Base-by-base conservation (phyloP, 2,329 filamentous ascomycete species). In the Bertia moriformis region DNA sequence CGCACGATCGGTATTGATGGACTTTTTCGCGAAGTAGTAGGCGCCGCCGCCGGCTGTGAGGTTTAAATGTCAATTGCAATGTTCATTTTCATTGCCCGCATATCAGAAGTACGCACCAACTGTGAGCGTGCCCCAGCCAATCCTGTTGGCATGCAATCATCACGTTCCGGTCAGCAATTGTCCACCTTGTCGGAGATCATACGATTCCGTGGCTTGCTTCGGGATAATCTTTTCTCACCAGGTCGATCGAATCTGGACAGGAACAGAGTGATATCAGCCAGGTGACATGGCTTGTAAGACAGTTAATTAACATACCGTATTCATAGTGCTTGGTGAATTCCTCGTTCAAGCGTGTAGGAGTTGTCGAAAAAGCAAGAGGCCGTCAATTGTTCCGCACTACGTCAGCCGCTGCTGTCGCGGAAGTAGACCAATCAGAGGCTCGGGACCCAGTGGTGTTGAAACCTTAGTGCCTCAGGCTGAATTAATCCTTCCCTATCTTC, bases 1-100 rank as follows among this genome's bases (percentile, higher is more conserved):
- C 15, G 10, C 10, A 12, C 32, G 32, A 15, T 35, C 32, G 10
- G 32, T 15, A 35, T 35, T 35, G 32, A 35, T 35, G 32, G 32
- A 35, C 32, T 35, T 35, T 17, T 35, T 35, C 10, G 32, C 32
- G 17, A 35, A 35, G 15, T 35, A 35, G 32, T 35, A 35, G 32
- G 32, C 32, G 7, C 32, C 32, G 32, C 32, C 32, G 32, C 32
- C 32, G 17, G 32, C 32, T 35, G 15, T 18, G 17, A 7, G 10
- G 12, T 10, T 10, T 10, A 27, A 10, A 27, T 12, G 32, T 35
- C 32, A 35, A 18, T 35, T 10, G n/a, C n/a, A n/a, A n/a, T n/a
- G n/a, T n/a, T n/a, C n/a, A n/a, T n/a, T n/a, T n/a, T n/a, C n/a
- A n/a, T n/a, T n/a, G n/a, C n/a, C n/a, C n/a, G n/a, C 24, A 29